phyloP scores from a whole-genome alignment of 2,329 filamentous ascomycete species.

The Parascedosporium putredinis region DNA sequence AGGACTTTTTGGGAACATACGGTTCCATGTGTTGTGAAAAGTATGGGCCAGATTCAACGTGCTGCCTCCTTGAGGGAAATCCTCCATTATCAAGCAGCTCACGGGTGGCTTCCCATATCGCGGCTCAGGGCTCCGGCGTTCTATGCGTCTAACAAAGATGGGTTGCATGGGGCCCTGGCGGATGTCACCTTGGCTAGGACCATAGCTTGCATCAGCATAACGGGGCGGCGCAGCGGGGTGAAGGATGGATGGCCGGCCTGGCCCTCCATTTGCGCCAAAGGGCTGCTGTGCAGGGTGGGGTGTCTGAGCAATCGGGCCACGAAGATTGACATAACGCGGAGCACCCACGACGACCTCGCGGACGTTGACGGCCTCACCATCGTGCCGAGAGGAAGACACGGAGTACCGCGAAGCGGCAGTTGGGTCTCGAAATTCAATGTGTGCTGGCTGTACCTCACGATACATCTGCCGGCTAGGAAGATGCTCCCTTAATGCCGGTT shows the following conservation, averaged over 20 bases:
- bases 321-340: not conserved
- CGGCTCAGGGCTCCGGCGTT: not conserved
- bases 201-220: not conserved
- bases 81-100: not conserved
- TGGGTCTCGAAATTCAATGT: not conserved
- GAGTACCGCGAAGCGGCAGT: not conserved
- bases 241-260: not conserved
- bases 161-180: not conserved
- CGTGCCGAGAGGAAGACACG: not conserved
- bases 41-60: not conserved
- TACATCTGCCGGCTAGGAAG: not conserved
- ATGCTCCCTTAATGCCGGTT: not conserved
- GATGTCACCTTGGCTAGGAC: not conserved
- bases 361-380: not conserved
- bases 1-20: not conserved
- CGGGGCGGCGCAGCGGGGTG: not conserved
- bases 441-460: not conserved
- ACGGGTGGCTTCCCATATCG: not conserved
- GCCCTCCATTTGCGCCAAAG: too few relatives aligned
- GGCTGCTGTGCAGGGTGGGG: too few relatives aligned
- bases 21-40: not conserved
- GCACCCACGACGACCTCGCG: not conserved
- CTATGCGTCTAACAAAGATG: conserved; percentile 5
- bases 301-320: not conserved
- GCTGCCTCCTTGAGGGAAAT: not conserved